Evolutionary conservation across 2,329 filamentous ascomycete species (phyloP), one percentile per base, ranked within the genome.

Genomic region (Phialophora expanda): DNA sequence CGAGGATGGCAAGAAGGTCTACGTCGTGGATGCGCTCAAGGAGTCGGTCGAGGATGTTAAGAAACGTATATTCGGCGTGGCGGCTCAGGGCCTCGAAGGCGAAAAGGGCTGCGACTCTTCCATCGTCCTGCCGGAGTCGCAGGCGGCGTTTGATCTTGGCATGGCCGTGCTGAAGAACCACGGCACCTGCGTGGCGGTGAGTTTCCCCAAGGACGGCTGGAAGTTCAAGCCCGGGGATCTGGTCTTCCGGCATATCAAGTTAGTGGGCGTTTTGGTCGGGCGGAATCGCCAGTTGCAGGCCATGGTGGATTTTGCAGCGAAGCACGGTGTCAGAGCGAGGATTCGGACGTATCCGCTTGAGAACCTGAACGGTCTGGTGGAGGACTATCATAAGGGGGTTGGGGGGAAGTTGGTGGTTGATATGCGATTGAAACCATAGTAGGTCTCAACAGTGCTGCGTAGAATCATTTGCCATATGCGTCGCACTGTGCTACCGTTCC

Each of bases 381-480:
- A 68, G 4, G 79, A 81, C 56, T 82, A 83, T 68, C 76, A 81
- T 54, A 79, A 78, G 63, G 78, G 77, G 2, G 71, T 72, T 20
- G 79, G 80, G n/a, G 81, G 81, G 3, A 83, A 83, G 67, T 70
- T 82, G 22, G 81, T 81, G 0, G 71, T 83, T 61, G 80, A 82
- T 65, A 67, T 70, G 68, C 56, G 53, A 38, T 32, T 64, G 62
- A 55, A 69, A 55, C 53, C 62, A 41, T 64, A 61, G 56, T 28
- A 51, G 22, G 9, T 50, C 7, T 30, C 14, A 24, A 41, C 26
- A 22, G 44, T 17, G 6, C 17, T 44, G 20, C 6, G 26, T 44
- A 44, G 17, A n/a, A 8, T 17, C 38, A n/a, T 44, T n/a, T 20
- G 38, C 38, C 17, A 44, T n/a, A 55, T 34, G 26, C 51, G 38